Evolutionary conservation across 306 rosid species (phyloP).

Genomic region (Gastrolobium bilobum): DNA sequence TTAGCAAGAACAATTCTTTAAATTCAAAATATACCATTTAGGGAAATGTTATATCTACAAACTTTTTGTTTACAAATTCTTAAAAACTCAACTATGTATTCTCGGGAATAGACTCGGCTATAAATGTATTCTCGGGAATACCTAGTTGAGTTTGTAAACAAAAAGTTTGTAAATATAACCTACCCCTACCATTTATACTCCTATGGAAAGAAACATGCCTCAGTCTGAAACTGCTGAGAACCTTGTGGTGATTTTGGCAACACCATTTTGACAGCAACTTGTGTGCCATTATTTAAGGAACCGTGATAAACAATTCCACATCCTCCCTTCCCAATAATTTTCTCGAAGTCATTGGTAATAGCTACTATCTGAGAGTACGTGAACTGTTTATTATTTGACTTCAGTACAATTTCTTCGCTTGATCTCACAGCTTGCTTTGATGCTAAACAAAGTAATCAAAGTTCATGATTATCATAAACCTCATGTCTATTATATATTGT

Average conservation of each 20-base stretch:
- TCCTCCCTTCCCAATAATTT: constrained; percentile 67
- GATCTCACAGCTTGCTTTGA: constrained; percentile 14
- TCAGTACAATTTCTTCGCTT: constrained; percentile 39
- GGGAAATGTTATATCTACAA: too few relatives aligned
- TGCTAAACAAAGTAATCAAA: constrained; percentile 8
- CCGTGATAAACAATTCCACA: constrained; percentile 69
- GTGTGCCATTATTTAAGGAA: constrained; percentile 46
- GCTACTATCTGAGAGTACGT: constrained; percentile 52
- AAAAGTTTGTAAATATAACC: too few relatives aligned
- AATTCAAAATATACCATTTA: constrained; percentile 14
- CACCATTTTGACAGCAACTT: constrained; percentile 74
- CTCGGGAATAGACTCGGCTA: too few relatives aligned
- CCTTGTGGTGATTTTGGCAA: constrained; percentile 52
- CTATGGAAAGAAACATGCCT: constrained; percentile 49
- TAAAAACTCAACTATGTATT: too few relatives aligned
- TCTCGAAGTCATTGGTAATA: constrained; percentile 59
- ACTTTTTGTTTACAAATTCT: too few relatives aligned
- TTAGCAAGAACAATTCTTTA: not conserved
- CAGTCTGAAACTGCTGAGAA: constrained; percentile 59
- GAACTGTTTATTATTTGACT: constrained; percentile 53
- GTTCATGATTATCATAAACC: constrained; percentile 15
- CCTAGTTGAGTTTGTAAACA: too few relatives aligned
- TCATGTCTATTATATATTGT: not conserved
- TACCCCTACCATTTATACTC: not conserved
- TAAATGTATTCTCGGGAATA: too few relatives aligned